phyloP scores from a whole-genome alignment of 306 rosid genomes.

The Ormosia semicastrata region DNA sequence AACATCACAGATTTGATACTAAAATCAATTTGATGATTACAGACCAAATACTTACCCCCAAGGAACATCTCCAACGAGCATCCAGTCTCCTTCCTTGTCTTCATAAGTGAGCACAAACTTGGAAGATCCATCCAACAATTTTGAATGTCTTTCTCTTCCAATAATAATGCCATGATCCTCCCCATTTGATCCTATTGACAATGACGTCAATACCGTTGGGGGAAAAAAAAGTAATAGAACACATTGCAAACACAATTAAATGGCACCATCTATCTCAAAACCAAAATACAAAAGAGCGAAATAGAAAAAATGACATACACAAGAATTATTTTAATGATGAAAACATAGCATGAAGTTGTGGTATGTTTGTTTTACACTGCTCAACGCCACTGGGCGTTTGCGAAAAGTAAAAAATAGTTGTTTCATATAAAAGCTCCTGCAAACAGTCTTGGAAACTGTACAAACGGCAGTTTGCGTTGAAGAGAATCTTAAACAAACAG shows the following conservation, averaged over 20 bases:
- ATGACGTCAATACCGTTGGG: constrained; percentile 2
- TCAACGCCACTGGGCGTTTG: neutral
- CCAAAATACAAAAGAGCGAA: neutral
- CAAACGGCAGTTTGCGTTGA: neutral
- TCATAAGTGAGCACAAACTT: constrained; percentile 87
- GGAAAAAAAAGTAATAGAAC: neutral
- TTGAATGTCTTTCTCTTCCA: constrained; percentile 50
- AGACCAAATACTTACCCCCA: constrained; percentile 65
- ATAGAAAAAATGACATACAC: neutral
- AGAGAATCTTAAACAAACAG: neutral
- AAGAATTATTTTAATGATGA: neutral
- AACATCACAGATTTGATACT: neutral
- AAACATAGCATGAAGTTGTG: neutral
- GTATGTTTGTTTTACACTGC: neutral
- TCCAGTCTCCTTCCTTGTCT: constrained; percentile 99
- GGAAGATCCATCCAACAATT: constrained; percentile 68
- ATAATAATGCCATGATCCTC: constrained; percentile 40
- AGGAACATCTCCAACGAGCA: constrained; percentile 99
- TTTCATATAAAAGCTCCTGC: constrained; percentile 4
- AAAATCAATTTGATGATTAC: neutral
- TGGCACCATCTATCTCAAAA: neutral
- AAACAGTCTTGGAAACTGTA: neutral
- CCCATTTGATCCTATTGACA: constrained; percentile 50
- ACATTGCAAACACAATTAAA: neutral
- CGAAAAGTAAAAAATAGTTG: neutral